Evolutionary conservation across 1,284 basidiomycete species (phyloP).

Genomic region (Mycosarcoma maydis): DNA sequence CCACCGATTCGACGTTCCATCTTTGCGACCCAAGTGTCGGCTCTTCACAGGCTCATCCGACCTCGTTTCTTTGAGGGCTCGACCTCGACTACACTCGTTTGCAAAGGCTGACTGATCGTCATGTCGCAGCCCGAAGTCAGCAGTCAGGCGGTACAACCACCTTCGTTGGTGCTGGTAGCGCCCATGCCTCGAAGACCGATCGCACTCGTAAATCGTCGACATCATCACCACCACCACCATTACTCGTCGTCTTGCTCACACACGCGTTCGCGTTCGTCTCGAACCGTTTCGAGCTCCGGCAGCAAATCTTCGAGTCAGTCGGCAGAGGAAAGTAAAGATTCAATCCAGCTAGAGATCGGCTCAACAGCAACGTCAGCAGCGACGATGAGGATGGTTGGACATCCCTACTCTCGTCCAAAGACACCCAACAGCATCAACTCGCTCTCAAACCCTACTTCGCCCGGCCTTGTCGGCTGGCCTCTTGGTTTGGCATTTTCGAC

Average conservation of each 20-base stretch:
- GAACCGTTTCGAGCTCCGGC: constrained; percentile 8
- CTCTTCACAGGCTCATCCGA: too few species aligned
- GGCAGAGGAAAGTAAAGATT: constrained; percentile 4
- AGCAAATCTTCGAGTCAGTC: background rate
- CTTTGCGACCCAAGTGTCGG: too few species aligned
- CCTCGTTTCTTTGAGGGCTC: too few species aligned
- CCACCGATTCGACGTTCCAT: too few species aligned
- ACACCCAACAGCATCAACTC: constrained; percentile 19
- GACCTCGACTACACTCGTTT: background rate
- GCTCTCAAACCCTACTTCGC: background rate
- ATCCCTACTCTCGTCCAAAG: constrained; percentile 33
- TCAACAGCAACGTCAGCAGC: background rate
- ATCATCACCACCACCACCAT: constrained; percentile 45
- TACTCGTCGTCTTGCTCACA: constrained; percentile 10
- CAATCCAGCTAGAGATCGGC: background rate
- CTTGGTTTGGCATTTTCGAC: constrained; percentile 20
- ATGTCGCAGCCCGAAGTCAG: constrained; percentile 18
- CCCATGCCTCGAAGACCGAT: constrained; percentile 46
- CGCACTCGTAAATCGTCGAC: constrained; percentile 36
- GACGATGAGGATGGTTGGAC: constrained; percentile 7
- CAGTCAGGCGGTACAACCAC: constrained; percentile 14
- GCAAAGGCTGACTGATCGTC: background rate
- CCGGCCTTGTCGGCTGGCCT: constrained; percentile 5
- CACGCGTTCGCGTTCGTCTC: constrained; percentile 26
- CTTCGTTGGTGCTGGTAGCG: constrained; percentile 34